phyloP scores from a whole-genome alignment of 2,329 filamentous ascomycete species.

The Fulvia fulva region DNA sequence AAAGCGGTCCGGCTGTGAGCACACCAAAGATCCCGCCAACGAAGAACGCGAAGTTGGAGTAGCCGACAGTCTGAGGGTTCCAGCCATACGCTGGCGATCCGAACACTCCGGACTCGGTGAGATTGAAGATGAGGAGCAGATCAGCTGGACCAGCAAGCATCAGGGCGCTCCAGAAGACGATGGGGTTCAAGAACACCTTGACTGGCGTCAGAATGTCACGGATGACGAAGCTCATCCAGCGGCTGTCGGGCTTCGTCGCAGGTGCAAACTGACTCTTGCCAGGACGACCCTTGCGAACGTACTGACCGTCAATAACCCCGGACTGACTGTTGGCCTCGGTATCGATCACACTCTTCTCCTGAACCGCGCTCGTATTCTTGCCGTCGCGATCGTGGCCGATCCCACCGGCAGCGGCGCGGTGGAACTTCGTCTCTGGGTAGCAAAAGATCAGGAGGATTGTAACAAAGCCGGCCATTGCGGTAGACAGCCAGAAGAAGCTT shows the following conservation, averaged over 20 bases:
- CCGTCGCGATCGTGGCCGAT: background rate
- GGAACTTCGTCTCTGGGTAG: slow-evolving; percentile 44
- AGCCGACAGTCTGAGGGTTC: slow-evolving; percentile 43
- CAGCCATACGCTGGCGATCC: slow-evolving; percentile 42
- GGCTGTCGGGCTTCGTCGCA: slow-evolving; percentile 36
- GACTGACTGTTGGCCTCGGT: slow-evolving; percentile 27
- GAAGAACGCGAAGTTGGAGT: slow-evolving; percentile 48
- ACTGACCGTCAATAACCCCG: slow-evolving; percentile 12
- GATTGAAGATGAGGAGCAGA: slow-evolving; percentile 47
- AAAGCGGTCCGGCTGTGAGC: slow-evolving; percentile 51
- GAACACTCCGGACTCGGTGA: slow-evolving; percentile 49
- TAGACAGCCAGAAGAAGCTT: slow-evolving; percentile 46
- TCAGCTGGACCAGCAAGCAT: slow-evolving; percentile 36
- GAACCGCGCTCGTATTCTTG: slow-evolving; percentile 20
- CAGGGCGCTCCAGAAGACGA: slow-evolving; percentile 39
- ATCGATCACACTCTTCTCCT: slow-evolving; percentile 28
- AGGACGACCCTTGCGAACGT: slow-evolving; percentile 36
- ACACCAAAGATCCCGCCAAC: slow-evolving; percentile 43
- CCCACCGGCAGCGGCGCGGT: slow-evolving; percentile 24
- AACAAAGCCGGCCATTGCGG: slow-evolving; percentile 38
- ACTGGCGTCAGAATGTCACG: slow-evolving; percentile 40
- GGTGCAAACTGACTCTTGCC: slow-evolving; percentile 38
- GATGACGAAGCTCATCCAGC: slow-evolving; percentile 40
- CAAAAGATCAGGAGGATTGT: slow-evolving; percentile 39
- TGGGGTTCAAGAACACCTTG: slow-evolving; percentile 45